Evolutionary conservation across 495 filamentous ascomycete genomes (phyloP).

Genomic region (Xylaria acuta): DNA sequence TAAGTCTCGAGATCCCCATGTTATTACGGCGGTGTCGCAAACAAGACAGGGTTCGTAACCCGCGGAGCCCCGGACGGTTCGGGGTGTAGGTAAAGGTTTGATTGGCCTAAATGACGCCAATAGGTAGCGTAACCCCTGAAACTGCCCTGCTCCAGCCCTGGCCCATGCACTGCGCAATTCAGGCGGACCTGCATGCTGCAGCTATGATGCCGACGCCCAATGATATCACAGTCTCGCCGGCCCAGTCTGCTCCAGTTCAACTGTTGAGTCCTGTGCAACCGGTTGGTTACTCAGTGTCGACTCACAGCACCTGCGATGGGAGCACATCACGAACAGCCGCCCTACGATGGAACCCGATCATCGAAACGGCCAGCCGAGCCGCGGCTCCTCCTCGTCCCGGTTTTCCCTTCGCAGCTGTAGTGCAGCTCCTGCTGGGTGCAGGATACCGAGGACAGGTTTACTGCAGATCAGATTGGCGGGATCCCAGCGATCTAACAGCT

Average conservation of each 20-base stretch:
- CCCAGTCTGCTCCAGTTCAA: slow-evolving; percentile 13
- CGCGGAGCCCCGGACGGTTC: slow-evolving; percentile 13
- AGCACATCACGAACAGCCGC: background rate
- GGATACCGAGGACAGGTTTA: background rate
- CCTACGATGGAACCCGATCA: background rate
- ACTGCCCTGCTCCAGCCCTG: background rate
- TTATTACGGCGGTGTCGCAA: background rate
- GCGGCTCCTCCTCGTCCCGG: slow-evolving; percentile 9
- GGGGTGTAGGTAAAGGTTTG: background rate
- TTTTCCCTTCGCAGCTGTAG: background rate
- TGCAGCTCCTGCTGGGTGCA: background rate
- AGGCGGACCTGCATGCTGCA: slow-evolving; percentile 19
- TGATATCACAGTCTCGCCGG: slow-evolving; percentile 16
- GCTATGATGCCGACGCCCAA: slow-evolving; percentile 10
- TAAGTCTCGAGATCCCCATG: background rate
- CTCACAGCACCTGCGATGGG: background rate
- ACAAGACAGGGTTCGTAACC: background rate
- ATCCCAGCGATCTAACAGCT: background rate
- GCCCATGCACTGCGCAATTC: background rate
- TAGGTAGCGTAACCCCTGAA: background rate
- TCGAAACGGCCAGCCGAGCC: slow-evolving; percentile 2
- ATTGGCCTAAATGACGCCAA: slow-evolving; percentile 8
- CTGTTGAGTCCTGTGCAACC: slow-evolving; percentile 25
- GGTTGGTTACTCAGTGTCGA: background rate
- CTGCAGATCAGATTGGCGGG: slow-evolving; percentile 7